Conservation (phyloP, 2,329 filamentous ascomycete genomes). For the Bimuria novae-zelandiae region DNA sequence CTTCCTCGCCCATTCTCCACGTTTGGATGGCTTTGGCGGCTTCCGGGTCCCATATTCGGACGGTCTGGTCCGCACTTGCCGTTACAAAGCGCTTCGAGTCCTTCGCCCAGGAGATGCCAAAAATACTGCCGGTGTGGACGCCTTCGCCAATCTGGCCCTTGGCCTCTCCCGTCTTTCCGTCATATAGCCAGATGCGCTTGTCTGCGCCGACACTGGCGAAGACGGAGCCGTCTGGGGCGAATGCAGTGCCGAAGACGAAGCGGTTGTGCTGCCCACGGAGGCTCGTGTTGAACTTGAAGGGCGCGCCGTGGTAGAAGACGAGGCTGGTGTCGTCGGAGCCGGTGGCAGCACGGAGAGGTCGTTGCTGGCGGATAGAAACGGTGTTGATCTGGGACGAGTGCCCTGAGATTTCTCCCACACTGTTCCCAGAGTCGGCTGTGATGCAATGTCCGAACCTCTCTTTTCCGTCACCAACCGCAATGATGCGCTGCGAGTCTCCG, state of each 20-base stretch:
- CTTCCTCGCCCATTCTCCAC: slow-evolving; percentile 83
- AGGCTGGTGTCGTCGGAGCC: slow-evolving; percentile 87
- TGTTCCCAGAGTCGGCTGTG: slow-evolving; percentile 88
- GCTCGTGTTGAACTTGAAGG: slow-evolving; percentile 95
- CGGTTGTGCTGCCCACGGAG: slow-evolving; percentile 78
- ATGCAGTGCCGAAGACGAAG: slow-evolving; percentile 85
- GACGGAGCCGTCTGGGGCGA: slow-evolving; percentile 82
- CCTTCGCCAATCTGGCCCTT: slow-evolving; percentile 77
- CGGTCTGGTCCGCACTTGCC: slow-evolving; percentile 90
- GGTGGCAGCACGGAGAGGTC: slow-evolving; percentile 89
- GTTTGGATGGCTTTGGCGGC: slow-evolving; percentile 75
- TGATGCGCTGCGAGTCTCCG: slow-evolving; percentile 93
- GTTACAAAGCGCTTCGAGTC: slow-evolving; percentile 88
- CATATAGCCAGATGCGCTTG: slow-evolving; percentile 88
- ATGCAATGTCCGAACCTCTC: slow-evolving; percentile 94
- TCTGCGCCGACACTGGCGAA: slow-evolving; percentile 93
- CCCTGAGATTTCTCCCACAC: slow-evolving; percentile 89
- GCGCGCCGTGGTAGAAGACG: slow-evolving; percentile 90
- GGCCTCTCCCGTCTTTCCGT: slow-evolving; percentile 91
- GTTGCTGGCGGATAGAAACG: slow-evolving; percentile 85
- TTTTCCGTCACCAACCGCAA: slow-evolving; percentile 93
- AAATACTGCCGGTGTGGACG: slow-evolving; percentile 91
- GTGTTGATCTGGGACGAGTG: slow-evolving; percentile 91
- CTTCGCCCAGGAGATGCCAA: slow-evolving; percentile 85
- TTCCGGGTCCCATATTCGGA: slow-evolving; percentile 92